phyloP scores from a whole-genome alignment of 1,284 basidiomycete species.

The Quambalaria eucalypti region DNA sequence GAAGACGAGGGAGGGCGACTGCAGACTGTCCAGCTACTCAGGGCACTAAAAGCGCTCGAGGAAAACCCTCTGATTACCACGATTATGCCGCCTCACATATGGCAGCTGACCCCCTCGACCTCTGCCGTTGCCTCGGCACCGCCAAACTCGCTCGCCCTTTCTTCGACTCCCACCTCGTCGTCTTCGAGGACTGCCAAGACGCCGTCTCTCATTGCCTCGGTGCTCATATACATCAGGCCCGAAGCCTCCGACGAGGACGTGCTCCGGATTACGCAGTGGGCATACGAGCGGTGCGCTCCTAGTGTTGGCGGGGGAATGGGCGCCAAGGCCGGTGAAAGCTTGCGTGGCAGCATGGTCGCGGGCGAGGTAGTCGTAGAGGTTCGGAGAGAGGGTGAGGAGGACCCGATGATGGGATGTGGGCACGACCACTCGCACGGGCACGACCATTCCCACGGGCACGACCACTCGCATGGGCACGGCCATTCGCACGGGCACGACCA shows the following conservation, averaged over 20 bases:
- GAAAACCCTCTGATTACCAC: slow-evolving; percentile 32
- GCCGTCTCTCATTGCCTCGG: slow-evolving; percentile 29
- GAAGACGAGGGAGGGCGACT: slow-evolving; percentile 1
- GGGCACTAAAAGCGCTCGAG: slow-evolving; percentile 28
- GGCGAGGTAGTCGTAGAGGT: slow-evolving; percentile 40
- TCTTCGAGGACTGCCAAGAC: slow-evolving; percentile 17
- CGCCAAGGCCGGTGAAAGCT: slow-evolving; percentile 27
- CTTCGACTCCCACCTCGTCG: background rate
- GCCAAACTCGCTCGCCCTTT: background rate
- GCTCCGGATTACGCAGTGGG: slow-evolving; percentile 35
- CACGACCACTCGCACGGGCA: slow-evolving; percentile 8
- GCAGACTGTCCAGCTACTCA: slow-evolving; percentile 20
- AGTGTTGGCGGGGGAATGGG: slow-evolving; percentile 30
- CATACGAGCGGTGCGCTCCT: slow-evolving; percentile 36
- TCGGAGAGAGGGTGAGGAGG: slow-evolving; percentile 6
- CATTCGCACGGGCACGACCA: slow-evolving; percentile 15
- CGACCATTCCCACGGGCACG: slow-evolving; percentile 11
- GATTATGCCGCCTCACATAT: slow-evolving; percentile 29
- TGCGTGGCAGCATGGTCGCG: slow-evolving; percentile 30
- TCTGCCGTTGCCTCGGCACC: slow-evolving; percentile 5
- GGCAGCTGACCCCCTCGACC: slow-evolving; percentile 43
- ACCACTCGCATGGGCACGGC: slow-evolving; percentile 9
- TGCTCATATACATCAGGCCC: slow-evolving; percentile 24
- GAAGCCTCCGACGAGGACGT: slow-evolving; percentile 30
- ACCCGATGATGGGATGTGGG: slow-evolving; percentile 1